Conservation (phyloP, 371 early-diverging fungal genomes). For the Mucor piriformis region DNA sequence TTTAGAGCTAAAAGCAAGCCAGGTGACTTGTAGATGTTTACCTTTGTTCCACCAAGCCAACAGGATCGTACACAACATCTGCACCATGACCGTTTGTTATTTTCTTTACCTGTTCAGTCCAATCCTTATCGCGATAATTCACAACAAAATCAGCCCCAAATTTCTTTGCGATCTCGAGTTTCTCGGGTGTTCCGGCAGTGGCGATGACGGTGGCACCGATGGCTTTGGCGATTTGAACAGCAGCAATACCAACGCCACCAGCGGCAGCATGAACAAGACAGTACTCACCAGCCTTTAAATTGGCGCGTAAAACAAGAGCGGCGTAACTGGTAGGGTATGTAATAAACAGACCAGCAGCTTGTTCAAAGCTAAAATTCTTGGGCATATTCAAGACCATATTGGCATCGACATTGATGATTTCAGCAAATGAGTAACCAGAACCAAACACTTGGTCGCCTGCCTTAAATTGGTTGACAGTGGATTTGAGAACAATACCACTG, state of each 20-base stretch:
- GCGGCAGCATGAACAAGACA: slow-evolving; percentile 84
- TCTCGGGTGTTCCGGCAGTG: slow-evolving; percentile 77
- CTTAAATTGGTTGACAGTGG: slow-evolving; percentile 55
- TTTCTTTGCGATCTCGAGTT: slow-evolving; percentile 67
- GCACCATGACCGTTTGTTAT: slow-evolving; percentile 74
- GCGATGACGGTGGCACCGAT: slow-evolving; percentile 88
- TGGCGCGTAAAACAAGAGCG: slow-evolving; percentile 73
- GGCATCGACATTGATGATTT: slow-evolving; percentile 59
- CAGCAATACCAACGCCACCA: slow-evolving; percentile 74
- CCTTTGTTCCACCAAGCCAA: slow-evolving; percentile 72
- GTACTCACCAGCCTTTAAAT: slow-evolving; percentile 66
- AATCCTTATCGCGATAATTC: slow-evolving; percentile 80
- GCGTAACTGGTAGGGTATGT: slow-evolving; percentile 86
- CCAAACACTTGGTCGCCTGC: slow-evolving; percentile 85
- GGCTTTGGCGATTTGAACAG: slow-evolving; percentile 71
- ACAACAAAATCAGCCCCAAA: slow-evolving; percentile 81
- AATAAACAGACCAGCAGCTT: slow-evolving; percentile 79
- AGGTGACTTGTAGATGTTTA: slow-evolving; percentile 22
- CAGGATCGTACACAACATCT: slow-evolving; percentile 81
- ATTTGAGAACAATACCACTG: slow-evolving; percentile 46
- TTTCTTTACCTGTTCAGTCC: slow-evolving; percentile 74
- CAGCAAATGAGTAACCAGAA: slow-evolving; percentile 69
- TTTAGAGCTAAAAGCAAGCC: background rate
- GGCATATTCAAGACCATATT: slow-evolving; percentile 68
- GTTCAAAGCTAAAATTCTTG: slow-evolving; percentile 67